Conservation (phyloP, 345 rosid genomes). For the Syzygium oleosum region DNA sequence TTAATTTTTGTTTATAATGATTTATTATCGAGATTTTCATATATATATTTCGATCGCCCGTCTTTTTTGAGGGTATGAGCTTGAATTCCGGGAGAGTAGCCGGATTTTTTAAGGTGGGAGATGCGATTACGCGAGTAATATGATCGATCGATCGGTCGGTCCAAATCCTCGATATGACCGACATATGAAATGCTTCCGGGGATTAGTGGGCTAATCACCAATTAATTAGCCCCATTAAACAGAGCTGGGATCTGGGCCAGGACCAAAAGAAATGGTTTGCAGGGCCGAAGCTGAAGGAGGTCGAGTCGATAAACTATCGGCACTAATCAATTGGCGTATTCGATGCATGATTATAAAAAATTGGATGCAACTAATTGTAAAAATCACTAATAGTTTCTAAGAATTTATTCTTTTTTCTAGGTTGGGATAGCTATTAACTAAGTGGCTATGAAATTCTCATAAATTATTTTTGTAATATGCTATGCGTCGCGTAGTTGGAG, state of each 20-base stretch:
- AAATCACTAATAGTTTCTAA: neutral
- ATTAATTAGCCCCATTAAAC: neutral
- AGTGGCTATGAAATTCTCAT: neutral
- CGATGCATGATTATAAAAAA: neutral
- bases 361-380: neutral
- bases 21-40: neutral
- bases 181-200: neutral
- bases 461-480: neutral
- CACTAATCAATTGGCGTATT: neutral
- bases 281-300: too few relatives aligned
- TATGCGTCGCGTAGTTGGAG: accelerated
- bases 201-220: neutral
- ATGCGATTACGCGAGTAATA: accelerated
- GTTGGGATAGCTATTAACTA: neutral
- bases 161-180: too few relatives aligned
- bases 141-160: too few relatives aligned
- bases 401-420: neutral
- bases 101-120: neutral
- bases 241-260: neutral
- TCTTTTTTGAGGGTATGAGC: too few relatives aligned
- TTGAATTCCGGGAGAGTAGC: neutral
- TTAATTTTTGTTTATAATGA: neutral
- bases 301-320: too few relatives aligned
- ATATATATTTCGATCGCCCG: too few relatives aligned
- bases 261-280: neutral